Conservation (phyloP, 495 filamentous ascomycete genomes). For the Penicillium simplicissimum region DNA sequence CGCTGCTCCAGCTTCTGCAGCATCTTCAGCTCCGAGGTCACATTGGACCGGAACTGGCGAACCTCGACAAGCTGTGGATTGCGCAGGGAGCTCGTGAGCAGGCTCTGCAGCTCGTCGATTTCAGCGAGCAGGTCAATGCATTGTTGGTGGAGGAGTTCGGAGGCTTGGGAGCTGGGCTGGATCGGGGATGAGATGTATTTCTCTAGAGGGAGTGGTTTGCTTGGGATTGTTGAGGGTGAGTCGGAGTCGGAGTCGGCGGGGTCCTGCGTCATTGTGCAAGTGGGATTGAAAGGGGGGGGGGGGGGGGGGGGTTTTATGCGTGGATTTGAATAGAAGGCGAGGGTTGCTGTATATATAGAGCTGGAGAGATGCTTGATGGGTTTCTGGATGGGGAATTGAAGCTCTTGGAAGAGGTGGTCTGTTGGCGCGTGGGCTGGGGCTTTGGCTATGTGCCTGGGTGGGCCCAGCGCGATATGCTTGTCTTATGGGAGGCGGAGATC, state of each 20-base stretch:
- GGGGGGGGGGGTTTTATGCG: background rate
- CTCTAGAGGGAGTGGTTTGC: background rate
- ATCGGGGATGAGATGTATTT: conserved; percentile 1
- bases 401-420: background rate
- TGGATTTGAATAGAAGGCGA: too few relatives aligned
- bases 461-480: background rate
- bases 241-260: conserved; percentile 3
- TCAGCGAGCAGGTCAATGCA: conserved; percentile 48
- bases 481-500: background rate
- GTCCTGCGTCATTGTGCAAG: conserved; percentile 18
- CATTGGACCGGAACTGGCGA: conserved; percentile 49
- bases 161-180: conserved; percentile 18
- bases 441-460: background rate
- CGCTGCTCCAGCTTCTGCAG: conserved; percentile 48
- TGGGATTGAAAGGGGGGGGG: background rate
- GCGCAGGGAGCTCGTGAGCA: conserved; percentile 44
- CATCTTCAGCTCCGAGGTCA: conserved; percentile 50
- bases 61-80: conserved; percentile 55
- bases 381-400: background rate
- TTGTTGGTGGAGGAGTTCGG: conserved; percentile 38
- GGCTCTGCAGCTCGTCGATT: conserved; percentile 47
- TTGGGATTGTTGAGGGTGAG: background rate
- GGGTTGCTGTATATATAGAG: background rate
- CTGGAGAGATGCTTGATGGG: background rate
- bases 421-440: background rate